phyloP scores from a whole-genome alignment of 257 asterid species.

The Leptodermis oblonga region DNA sequence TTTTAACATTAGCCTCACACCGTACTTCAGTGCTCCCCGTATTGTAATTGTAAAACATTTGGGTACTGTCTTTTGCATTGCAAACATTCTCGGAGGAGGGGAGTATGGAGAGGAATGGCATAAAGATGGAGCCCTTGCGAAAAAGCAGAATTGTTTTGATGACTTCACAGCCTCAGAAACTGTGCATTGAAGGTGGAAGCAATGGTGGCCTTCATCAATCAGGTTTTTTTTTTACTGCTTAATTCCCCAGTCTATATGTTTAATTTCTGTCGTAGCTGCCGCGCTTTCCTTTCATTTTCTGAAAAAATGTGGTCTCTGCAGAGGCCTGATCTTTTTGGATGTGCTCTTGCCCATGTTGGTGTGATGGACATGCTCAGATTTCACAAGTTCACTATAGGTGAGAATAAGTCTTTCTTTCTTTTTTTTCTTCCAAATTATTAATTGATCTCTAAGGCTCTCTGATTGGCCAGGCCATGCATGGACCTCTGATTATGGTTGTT shows the following conservation, averaged over 20 bases:
- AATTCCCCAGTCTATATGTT: background rate
- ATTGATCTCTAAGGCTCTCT: background rate
- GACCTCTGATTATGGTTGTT: constrained; percentile 97
- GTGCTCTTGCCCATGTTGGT: constrained; percentile 99
- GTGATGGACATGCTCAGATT: constrained; percentile 99
- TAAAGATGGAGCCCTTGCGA: constrained; percentile 76
- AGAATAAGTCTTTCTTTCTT: constrained; percentile 8
- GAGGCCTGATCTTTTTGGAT: constrained; percentile 98
- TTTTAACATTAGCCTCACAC: constrained; percentile 68
- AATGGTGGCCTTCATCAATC: constrained; percentile 95
- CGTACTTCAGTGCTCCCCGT: constrained; percentile 58
- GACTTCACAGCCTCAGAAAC: constrained; percentile 77
- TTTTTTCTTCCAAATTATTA: background rate
- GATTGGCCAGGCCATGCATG: constrained; percentile 81
- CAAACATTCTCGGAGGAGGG: constrained; percentile 97
- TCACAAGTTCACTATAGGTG: constrained; percentile 96
- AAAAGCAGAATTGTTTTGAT: constrained; percentile 87
- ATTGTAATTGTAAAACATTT: constrained; percentile 62
- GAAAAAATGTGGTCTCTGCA: constrained; percentile 34
- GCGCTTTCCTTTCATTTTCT: constrained; percentile 1
- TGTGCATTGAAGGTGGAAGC: constrained; percentile 98
- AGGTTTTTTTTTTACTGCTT: constrained; percentile 35
- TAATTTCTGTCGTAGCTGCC: background rate
- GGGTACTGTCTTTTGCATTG: constrained; percentile 64
- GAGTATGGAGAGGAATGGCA: constrained; percentile 99